Percentiles rank a stretch among this genome's conserved stretches.
Conservation (phyloP, 805 yeast species). For the Candida boleticola region DNA sequence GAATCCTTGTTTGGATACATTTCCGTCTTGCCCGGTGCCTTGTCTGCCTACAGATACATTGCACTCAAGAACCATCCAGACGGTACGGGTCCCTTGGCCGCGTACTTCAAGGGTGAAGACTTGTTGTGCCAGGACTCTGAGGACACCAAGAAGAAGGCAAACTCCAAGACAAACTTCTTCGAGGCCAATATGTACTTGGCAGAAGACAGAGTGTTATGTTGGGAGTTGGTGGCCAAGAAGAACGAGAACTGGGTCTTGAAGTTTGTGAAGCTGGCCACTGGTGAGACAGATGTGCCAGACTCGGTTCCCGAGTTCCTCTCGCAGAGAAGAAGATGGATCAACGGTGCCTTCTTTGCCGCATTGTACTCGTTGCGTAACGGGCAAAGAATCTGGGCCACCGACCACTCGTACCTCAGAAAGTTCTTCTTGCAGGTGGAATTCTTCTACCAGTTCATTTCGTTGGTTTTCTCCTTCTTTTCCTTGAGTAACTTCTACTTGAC, state of each 20-base stretch:
- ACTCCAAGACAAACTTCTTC: constrained; percentile 70
- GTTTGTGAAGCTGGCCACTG: constrained; percentile 88
- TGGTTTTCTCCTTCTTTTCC: constrained; percentile 88
- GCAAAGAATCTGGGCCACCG: constrained; percentile 72
- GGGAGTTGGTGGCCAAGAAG: constrained; percentile 90
- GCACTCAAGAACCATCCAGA: constrained; percentile 83
- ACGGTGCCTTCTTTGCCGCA: constrained; percentile 95
- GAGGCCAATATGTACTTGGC: constrained; percentile 97
- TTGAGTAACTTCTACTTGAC: constrained; percentile 89
- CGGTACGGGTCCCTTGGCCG: constrained; percentile 87
- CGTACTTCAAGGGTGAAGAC: constrained; percentile 88
- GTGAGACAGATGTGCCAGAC: constrained; percentile 97
- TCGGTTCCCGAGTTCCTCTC: constrained; percentile 79
- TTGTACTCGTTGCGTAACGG: constrained; percentile 81
- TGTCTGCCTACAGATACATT: constrained; percentile 88
- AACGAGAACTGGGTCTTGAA: constrained; percentile 85
- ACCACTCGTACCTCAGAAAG: constrained; percentile 70
- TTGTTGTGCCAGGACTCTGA: constrained; percentile 27
- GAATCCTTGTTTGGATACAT: constrained; percentile 93
- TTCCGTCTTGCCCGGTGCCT: constrained; percentile 91
- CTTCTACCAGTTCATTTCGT: constrained; percentile 73
- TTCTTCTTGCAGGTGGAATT: constrained; percentile 74
- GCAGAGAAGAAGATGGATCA: constrained; percentile 95
- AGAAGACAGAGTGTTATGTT: constrained; percentile 92
- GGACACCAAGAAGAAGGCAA: constrained; percentile 19